A percentile compares a stretch with the other conserved stretches of the same genome.
phyloP scores from a whole-genome alignment of 2,329 filamentous ascomycete genomes.

The Diaporthe vexans region DNA sequence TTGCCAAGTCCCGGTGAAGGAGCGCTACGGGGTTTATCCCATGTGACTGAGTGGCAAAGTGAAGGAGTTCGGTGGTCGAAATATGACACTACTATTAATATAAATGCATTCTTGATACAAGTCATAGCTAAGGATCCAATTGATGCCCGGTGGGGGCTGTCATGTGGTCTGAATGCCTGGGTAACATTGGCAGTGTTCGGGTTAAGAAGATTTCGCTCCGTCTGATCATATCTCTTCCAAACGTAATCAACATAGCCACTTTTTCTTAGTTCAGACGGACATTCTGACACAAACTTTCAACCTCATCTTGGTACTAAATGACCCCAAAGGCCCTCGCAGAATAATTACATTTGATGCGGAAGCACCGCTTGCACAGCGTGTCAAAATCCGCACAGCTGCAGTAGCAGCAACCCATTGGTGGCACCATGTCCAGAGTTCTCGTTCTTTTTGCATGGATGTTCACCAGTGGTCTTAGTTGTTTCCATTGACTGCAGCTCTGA shows the following conservation, averaged over 20 bases:
- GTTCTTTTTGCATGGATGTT: not conserved
- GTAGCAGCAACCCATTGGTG: not conserved
- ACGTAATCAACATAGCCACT: not conserved
- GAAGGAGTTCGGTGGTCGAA: not conserved
- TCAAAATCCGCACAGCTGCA: too few species aligned
- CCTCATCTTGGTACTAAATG: not conserved
- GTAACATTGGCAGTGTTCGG: not conserved
- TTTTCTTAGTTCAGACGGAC: not conserved
- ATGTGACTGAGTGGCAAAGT: not conserved
- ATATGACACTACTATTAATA: not conserved
- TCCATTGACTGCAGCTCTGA: not conserved
- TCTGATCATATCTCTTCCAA: not conserved
- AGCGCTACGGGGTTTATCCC: not conserved
- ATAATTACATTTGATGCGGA: too few species aligned
- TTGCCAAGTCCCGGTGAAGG: constrained; percentile 11
- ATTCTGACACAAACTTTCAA: not conserved
- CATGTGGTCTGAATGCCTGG: not conserved
- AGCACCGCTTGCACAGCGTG: not conserved
- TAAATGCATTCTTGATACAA: not conserved
- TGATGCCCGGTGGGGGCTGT: too few species aligned
- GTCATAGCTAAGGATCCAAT: not conserved
- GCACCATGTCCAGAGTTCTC: not conserved
- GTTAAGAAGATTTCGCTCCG: not conserved
- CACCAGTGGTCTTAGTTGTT: too few species aligned
- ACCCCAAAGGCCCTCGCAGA: too few species aligned